phyloP scores from a whole-genome alignment of 192 early-diverging fungal genomes.

The Mortierella alpina region DNA sequence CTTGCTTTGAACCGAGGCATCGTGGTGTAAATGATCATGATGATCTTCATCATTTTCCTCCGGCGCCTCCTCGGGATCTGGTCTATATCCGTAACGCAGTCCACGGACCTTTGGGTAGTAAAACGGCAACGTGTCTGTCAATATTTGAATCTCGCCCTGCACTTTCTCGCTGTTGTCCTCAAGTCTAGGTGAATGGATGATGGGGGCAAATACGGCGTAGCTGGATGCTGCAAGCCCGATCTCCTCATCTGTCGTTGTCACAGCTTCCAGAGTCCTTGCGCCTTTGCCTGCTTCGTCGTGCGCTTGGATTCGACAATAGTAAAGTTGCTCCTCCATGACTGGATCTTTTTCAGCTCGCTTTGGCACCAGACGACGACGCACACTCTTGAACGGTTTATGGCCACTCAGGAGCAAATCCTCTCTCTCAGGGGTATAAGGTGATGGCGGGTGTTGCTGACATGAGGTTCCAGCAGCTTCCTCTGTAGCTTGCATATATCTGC shows the following conservation, averaged over 20 bases:
- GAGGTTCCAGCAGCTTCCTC: constrained; percentile 56
- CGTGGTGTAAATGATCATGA: not conserved
- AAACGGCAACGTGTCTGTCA: constrained; percentile 43
- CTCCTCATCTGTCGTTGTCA: not conserved
- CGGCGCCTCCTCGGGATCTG: constrained; percentile 25
- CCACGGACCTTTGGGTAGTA: constrained; percentile 63
- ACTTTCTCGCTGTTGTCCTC: not conserved
- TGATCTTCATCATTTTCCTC: constrained; percentile 5
- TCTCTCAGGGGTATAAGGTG: not conserved
- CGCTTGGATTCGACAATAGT: constrained; percentile 31
- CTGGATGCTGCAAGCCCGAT: not conserved
- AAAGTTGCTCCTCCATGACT: constrained; percentile 54
- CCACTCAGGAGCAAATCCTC: constrained; percentile 22
- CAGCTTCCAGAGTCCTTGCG: not conserved
- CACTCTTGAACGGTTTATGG: constrained; percentile 26
- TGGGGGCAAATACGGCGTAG: constrained; percentile 11
- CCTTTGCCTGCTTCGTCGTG: not conserved
- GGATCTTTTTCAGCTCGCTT: constrained; percentile 62
- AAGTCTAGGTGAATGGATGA: not conserved
- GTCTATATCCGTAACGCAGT: constrained; percentile 38
- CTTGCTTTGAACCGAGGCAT: too few relatives aligned
- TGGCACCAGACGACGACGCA: constrained; percentile 54
- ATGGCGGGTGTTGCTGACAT: constrained; percentile 18
- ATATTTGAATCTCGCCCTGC: constrained; percentile 5
- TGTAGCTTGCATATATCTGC: constrained; percentile 6